A percentile compares a stretch with the other conserved stretches of the same genome.
Conservation (phyloP, 768 basidiomycete species). For the Mycena olivaceomarginata region DNA sequence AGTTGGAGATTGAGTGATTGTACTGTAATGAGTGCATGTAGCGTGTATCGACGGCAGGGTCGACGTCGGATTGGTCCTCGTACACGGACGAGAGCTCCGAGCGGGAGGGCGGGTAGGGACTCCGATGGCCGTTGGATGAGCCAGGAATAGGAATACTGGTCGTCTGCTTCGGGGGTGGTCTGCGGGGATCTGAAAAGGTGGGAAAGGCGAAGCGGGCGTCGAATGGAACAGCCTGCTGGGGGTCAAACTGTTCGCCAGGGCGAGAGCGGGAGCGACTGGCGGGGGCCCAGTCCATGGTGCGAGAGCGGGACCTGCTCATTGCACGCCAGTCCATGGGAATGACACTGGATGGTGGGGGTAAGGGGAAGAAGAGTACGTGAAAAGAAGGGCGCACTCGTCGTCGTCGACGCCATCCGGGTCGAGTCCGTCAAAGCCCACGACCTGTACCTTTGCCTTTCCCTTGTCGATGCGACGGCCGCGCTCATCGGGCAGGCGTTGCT, state of each 20-base stretch:
- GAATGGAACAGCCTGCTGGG: conserved; percentile 56
- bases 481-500: conserved; percentile 60
- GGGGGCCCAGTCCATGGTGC: conserved; percentile 95
- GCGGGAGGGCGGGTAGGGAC: conserved; percentile 63
- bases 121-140: conserved; percentile 68
- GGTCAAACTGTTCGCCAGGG: conserved; percentile 78
- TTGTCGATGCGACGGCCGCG: conserved; percentile 88
- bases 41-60: conserved; percentile 52
- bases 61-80: conserved; percentile 63
- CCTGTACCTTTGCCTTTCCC: conserved; percentile 85
- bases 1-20: conserved; percentile 61
- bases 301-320: conserved; percentile 92
- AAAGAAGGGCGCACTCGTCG: conserved; percentile 75
- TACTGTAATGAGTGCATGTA: conserved; percentile 56
- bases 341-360: conserved; percentile 59
- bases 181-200: conserved; percentile 46
- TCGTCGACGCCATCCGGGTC: conserved; percentile 84
- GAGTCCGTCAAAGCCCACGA: conserved; percentile 88
- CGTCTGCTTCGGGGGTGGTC: conserved; percentile 45
- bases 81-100: conserved; percentile 68
- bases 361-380: conserved; percentile 40
- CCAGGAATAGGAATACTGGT: conserved; percentile 64
- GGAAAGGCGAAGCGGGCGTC: conserved; percentile 71
- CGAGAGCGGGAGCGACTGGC: conserved; percentile 87
- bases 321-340: conserved; percentile 95